Conservation (phyloP, 129 eudicot species). For the Gnaphalium uliginosum region DNA sequence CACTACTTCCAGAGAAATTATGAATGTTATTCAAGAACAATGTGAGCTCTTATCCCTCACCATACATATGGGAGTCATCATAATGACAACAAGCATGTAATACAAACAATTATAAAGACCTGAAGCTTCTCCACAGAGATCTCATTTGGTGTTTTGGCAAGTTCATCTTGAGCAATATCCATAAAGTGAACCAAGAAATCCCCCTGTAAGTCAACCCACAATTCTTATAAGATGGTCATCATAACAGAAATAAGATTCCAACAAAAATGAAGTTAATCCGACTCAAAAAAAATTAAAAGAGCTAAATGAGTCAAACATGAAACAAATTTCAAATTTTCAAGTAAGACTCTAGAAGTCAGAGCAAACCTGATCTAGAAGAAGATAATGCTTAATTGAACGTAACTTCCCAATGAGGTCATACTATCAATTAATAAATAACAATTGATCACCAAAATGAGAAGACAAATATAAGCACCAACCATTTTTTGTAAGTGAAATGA, state of each 20-base stretch:
- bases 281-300: not conserved
- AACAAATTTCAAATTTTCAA: not conserved
- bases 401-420: slow-evolving; percentile 92
- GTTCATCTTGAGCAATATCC: slow-evolving; percentile 98
- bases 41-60: not conserved
- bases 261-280: not conserved
- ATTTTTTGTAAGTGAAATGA: not conserved
- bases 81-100: not conserved
- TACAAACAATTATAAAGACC: slow-evolving; percentile 45
- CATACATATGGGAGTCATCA: slow-evolving; percentile 4
- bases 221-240: not conserved
- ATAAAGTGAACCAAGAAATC: slow-evolving; percentile 98
- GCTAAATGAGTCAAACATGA: not conserved
- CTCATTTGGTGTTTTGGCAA: slow-evolving; percentile 78
- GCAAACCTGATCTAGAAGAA: slow-evolving; percentile 94
- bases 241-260: slow-evolving; percentile 18
- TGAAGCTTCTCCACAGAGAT: slow-evolving; percentile 94
- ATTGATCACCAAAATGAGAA: slow-evolving; percentile 12
- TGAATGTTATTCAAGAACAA: not conserved
- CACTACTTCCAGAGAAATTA: not conserved
- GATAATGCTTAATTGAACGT: slow-evolving; percentile 95
- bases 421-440: slow-evolving; percentile 39
- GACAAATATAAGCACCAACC: slow-evolving; percentile 14
- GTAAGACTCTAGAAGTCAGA: slow-evolving; percentile 1
- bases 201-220: slow-evolving; percentile 58